Conservation (phyloP, 2,329 filamentous ascomycete genomes). For the Clonostachys byssicola region DNA sequence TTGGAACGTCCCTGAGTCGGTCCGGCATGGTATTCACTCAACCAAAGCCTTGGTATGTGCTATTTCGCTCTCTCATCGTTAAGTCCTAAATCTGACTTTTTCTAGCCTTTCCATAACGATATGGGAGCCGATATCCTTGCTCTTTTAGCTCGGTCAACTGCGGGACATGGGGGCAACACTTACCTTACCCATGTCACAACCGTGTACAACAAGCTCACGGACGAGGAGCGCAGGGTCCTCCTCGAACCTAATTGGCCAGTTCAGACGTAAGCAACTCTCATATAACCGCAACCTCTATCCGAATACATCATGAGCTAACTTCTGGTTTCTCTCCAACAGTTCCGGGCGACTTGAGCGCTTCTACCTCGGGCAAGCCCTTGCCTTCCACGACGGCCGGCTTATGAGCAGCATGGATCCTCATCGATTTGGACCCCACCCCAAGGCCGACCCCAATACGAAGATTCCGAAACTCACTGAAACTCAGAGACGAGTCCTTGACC, state of each 20-base stretch:
- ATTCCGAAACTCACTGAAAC: no score
- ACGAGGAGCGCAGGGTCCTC: constrained; percentile 53
- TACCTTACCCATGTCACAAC: constrained; percentile 32
- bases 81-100: neutral
- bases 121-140: neutral
- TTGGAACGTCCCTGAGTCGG: no score
- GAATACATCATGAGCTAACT: no score
- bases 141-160: neutral
- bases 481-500: no score
- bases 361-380: no score
- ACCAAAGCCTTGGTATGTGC: neutral
- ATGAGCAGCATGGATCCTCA: no score
- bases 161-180: neutral
- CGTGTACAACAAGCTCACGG: constrained; percentile 60
- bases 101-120: neutral
- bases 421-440: no score
- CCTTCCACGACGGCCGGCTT: no score
- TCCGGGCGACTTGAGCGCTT: no score
- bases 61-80: neutral
- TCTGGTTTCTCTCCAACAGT: no score
- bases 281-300: no score
- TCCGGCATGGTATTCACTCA: neutral
- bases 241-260: constrained; percentile 38
- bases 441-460: no score
- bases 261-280: constrained; percentile 13